Evolutionary conservation across 2,329 filamentous ascomycete species (phyloP).

Genomic region (Aspergillus sergii): DNA sequence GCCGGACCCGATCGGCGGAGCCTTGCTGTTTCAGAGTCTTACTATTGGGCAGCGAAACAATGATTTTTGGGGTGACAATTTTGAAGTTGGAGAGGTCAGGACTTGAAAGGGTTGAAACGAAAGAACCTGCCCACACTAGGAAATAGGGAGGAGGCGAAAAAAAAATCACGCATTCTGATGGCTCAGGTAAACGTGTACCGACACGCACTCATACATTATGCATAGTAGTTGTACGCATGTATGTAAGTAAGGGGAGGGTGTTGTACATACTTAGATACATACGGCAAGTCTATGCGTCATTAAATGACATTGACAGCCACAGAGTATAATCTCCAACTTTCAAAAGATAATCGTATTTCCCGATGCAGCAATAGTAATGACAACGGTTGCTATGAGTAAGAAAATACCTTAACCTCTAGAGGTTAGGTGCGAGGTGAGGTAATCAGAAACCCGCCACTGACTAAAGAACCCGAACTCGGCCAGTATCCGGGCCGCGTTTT

Average conservation of each 20-base stretch:
- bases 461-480: constrained; percentile 19
- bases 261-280: neutral
- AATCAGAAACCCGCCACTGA: constrained; percentile 11
- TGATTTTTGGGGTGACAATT: constrained; percentile 9
- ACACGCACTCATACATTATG: neutral
- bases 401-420: neutral
- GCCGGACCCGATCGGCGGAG: constrained; percentile 25
- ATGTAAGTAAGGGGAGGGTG: neutral
- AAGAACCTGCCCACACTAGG: neutral
- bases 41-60: constrained; percentile 11
- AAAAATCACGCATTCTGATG: constrained; percentile 17
- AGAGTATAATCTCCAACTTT: neutral
- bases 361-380: constrained; percentile 1
- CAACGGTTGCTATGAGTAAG: constrained; percentile 3
- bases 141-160: neutral
- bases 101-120: neutral
- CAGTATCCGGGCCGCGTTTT: constrained; percentile 16
- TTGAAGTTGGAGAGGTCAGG: constrained; percentile 8
- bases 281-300: neutral
- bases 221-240: neutral
- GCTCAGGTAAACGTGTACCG: neutral
- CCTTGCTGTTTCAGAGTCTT: constrained; percentile 5
- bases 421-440: constrained; percentile 5
- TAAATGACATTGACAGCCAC: neutral
- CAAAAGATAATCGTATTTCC: neutral